phyloP scores from a whole-genome alignment of 805 yeast genomes.

The Alloascoidea hylecoeti region DNA sequence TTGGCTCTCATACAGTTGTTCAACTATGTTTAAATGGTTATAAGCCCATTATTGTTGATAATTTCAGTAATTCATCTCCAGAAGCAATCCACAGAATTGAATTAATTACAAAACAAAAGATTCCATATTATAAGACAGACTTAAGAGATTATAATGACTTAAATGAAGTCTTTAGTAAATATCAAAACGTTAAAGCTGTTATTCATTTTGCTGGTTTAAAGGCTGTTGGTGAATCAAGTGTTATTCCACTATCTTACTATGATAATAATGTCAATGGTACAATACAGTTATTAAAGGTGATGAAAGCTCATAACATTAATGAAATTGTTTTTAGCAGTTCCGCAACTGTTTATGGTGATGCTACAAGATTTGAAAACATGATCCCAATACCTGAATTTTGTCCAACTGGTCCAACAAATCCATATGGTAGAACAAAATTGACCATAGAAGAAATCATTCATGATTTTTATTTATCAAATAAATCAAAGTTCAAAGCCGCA shows the following conservation, averaged over 20 bases:
- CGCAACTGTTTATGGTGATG: constrained; percentile 80
- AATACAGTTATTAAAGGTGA: constrained; percentile 36
- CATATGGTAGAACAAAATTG: constrained; percentile 64
- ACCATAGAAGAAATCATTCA: constrained; percentile 47
- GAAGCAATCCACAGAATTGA: constrained; percentile 56
- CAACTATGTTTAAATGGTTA: constrained; percentile 47
- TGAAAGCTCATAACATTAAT: constrained; percentile 31
- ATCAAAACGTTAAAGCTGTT: constrained; percentile 37
- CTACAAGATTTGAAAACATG: constrained; percentile 54
- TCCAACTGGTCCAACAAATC: constrained; percentile 62
- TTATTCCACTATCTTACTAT: constrained; percentile 54
- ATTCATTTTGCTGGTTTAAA: constrained; percentile 75
- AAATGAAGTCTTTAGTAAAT: constrained; percentile 29
- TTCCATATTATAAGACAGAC: constrained; percentile 47
- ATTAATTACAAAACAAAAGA: constrained; percentile 29
- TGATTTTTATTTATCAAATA: constrained; percentile 34
- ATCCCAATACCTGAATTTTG: constrained; percentile 71
- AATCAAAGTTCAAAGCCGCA: constrained; percentile 25
- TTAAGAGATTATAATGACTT: constrained; percentile 36
- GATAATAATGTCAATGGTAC: constrained; percentile 58
- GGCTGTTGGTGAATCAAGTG: constrained; percentile 69
- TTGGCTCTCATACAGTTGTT: constrained; percentile 70
- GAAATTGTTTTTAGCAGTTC: constrained; percentile 62
- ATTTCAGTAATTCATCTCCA: constrained; percentile 48
- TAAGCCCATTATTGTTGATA: constrained; percentile 63